These are phyloP conservation scores for Chytriomyces sp. DNA, from an alignment of 192 early-diverging fungal genomes.

Conservation along the genomic window DNA sequence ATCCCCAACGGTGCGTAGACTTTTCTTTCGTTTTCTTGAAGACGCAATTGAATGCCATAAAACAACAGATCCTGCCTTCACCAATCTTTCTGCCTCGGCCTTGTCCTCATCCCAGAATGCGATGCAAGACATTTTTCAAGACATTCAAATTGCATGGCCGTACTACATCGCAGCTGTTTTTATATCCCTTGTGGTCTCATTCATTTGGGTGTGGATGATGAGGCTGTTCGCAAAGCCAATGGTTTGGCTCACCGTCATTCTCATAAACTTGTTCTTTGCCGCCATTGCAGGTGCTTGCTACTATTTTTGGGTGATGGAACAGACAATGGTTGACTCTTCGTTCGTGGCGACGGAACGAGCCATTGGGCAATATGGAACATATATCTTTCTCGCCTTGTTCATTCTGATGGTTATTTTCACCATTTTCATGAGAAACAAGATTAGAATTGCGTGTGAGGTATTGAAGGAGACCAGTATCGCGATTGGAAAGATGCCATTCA, in stretches of 20 bases:
- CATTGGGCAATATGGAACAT: background rate
- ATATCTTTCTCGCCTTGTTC: slow-evolving; percentile 35
- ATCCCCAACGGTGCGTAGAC: slow-evolving; percentile 12
- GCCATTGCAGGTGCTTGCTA: slow-evolving; percentile 37
- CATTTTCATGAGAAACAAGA: slow-evolving; percentile 49
- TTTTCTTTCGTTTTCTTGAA: too few relatives aligned
- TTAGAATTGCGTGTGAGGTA: slow-evolving; percentile 53
- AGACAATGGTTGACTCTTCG: slow-evolving; percentile 1
- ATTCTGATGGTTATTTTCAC: slow-evolving; percentile 47
- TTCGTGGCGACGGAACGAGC: slow-evolving; percentile 13
- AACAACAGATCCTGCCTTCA: background rate
- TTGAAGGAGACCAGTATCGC: slow-evolving; percentile 52
- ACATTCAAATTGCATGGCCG: slow-evolving; percentile 18
- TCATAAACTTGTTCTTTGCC: slow-evolving; percentile 36
- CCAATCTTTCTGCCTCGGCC: background rate
- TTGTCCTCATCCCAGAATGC: background rate
- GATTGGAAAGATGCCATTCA: slow-evolving; percentile 48
- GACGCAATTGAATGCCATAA: too few relatives aligned
- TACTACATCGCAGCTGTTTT: slow-evolving; percentile 16
- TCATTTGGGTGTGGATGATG: slow-evolving; percentile 47
- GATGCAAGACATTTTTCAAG: slow-evolving; percentile 6
- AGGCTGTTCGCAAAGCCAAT: slow-evolving; percentile 37
- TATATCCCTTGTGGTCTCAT: slow-evolving; percentile 39
- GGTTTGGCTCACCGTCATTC: slow-evolving; percentile 47
- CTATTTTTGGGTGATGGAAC: slow-evolving; percentile 36